These are phyloP conservation scores for Heliocybe sulcata DNA, from an alignment of 1,284 basidiomycete genomes.

Conservation along the genomic window DNA sequence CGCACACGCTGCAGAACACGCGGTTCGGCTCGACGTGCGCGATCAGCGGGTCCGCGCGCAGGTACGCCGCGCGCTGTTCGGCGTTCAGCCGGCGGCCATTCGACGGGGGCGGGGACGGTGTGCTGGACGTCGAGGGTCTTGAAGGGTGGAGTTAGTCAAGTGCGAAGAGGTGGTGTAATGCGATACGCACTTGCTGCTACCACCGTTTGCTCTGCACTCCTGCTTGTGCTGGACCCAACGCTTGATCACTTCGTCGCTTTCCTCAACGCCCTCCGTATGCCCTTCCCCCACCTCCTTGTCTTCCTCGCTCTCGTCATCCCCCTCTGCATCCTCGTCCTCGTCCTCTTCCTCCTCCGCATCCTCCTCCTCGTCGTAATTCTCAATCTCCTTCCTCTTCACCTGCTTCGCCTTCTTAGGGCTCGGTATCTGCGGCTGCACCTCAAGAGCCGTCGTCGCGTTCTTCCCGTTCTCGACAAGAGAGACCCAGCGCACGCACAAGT, in stretches of 20 bases:
- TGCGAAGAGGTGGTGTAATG: conserved; percentile 12
- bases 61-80: conserved; percentile 62
- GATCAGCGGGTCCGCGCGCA: conserved; percentile 55
- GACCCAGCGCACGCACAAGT: conserved; percentile 61
- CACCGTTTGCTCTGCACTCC: conserved; percentile 25
- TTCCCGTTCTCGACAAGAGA: conserved; percentile 30
- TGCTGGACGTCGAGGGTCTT: conserved; percentile 12
- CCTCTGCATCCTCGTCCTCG: neutral
- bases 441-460: neutral
- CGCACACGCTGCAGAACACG: conserved; percentile 65
- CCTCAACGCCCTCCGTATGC: neutral
- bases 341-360: conserved; percentile 11
- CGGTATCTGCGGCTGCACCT: neutral
- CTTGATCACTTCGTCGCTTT: neutral
- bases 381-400: conserved; percentile 10
- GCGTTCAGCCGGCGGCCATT: conserved; percentile 66
- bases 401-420: neutral
- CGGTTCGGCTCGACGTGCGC: conserved; percentile 65
- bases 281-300: conserved; percentile 4
- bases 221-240: conserved; percentile 10
- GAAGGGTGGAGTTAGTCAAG: conserved; percentile 13
- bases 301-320: conserved; percentile 10
- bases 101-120: conserved; percentile 36
- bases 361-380: conserved; percentile 19
- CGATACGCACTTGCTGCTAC: conserved; percentile 10